These are phyloP conservation scores for Sphagnum fallax DNA, from an alignment of 228 moss, liverwort and hornwort genomes.

Conservation along the genomic window DNA sequence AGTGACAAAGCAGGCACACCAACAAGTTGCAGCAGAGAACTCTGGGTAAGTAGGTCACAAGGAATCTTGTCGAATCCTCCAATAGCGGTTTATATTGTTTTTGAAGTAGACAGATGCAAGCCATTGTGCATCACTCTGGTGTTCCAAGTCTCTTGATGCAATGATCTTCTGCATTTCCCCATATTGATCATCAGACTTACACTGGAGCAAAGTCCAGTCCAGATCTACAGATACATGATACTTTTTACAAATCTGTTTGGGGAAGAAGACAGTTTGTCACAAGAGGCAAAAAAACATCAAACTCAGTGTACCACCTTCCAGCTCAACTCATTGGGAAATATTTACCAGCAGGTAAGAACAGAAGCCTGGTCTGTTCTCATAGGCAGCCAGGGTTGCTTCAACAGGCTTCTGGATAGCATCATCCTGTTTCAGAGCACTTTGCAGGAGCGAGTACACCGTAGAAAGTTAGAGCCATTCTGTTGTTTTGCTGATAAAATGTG, in stretches of 20 bases:
- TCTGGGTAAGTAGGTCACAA: conserved; percentile 44
- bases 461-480: conserved; percentile 73
- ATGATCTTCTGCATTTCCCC: conserved; percentile 77
- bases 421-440: conserved; percentile 83
- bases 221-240: too few species aligned
- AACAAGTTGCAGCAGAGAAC: not conserved
- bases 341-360: conserved; percentile 98
- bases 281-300: not conserved
- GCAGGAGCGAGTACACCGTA: conserved; percentile 80
- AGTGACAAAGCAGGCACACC: too few species aligned
- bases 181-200: not conserved
- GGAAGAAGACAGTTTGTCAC: too few species aligned
- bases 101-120: conserved; percentile 99
- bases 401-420: conserved; percentile 84
- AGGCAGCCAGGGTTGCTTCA: conserved; percentile 80
- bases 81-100: conserved; percentile 98
- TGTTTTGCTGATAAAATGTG: not conserved
- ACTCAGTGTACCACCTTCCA: not conserved
- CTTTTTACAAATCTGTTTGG: too few species aligned
- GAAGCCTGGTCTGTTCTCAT: conserved; percentile 95
- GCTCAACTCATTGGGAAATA: not conserved
- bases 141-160: conserved; percentile 96
- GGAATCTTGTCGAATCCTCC: conserved; percentile 91
- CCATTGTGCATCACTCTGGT: conserved; percentile 92
- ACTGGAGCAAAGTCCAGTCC: too few species aligned